These are phyloP conservation scores for Fusarium redolens DNA, from an alignment of 2,329 filamentous ascomycete genomes.

Conservation along the genomic window DNA sequence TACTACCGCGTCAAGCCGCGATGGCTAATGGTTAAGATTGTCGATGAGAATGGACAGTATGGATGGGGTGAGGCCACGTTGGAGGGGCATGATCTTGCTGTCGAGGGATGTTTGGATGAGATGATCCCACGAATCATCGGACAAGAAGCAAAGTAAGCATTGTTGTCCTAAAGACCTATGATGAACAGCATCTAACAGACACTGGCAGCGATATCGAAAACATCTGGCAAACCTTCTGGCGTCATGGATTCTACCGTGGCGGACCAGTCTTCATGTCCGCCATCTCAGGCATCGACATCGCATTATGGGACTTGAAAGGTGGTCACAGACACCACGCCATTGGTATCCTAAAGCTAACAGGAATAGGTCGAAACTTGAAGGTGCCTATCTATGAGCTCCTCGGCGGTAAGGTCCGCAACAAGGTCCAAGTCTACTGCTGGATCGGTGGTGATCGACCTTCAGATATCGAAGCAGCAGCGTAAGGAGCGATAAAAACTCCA, in stretches of 20 bases:
- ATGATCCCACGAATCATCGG: constrained; percentile 72
- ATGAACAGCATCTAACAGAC: fast-evolving
- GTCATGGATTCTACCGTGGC: constrained; percentile 79
- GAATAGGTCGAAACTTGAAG: constrained; percentile 58
- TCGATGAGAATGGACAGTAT: constrained; percentile 70
- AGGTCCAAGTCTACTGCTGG: constrained; percentile 80
- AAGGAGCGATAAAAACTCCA: constrained; percentile 48
- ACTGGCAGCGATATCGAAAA: constrained; percentile 76
- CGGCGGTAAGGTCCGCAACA: constrained; percentile 78
- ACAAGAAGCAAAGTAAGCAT: constrained; percentile 74
- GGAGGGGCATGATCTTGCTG: constrained; percentile 78
- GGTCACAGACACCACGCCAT: fast-evolving
- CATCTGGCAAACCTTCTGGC: constrained; percentile 81
- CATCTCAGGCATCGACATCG: constrained; percentile 81
- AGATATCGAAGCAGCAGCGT: constrained; percentile 74
- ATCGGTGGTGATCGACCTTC: constrained; percentile 79
- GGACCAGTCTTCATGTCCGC: constrained; percentile 86
- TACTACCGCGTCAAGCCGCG: constrained; percentile 80
- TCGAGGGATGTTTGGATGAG: constrained; percentile 78
- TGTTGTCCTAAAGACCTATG: fast-evolving
- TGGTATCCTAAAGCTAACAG: background rate
- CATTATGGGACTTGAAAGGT: constrained; percentile 81
- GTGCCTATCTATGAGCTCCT: constrained; percentile 80
- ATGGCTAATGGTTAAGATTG: constrained; percentile 83
- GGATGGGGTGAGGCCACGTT: constrained; percentile 83